Evolutionary conservation across 2,329 filamentous ascomycete species (phyloP), one percentile per base, ranked within the genome.

Genomic region (Sporothrix phasma): DNA sequence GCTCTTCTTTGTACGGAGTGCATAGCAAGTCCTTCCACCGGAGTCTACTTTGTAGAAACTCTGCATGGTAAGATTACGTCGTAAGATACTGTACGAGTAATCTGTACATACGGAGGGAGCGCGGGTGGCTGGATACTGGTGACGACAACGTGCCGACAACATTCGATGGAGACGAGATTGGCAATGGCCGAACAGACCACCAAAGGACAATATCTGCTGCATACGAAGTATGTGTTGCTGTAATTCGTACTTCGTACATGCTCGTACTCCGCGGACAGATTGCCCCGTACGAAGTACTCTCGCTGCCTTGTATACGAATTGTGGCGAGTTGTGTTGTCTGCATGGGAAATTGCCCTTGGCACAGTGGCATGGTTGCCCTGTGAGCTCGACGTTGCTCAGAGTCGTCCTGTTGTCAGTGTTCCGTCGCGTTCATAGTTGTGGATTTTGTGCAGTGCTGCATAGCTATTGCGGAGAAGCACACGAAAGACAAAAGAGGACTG

Each of bases 321-420:
- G 29, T 54, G 58, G 24, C 26, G 22, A 46, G 56, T 13, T 24
- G 41, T 29, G 54, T n/a, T 26, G 58, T 46, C 58, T 47, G 29
- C 58, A 37, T 39, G 58, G 58, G 58, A 51, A 62, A 62, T 62
- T 49, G 60, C 7, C 3, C 60, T 47, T 51, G 45, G 60, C 59
- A 61, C 7, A 11, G 7, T 15, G 41, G 17, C 41, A 2, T 34
- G 47, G 47, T 39, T 37, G 15, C 49, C 6, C 37, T 37, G 49
- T 7, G 41, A 19, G 10, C 51, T 54, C 3, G 6, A 31, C 17
- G n/a, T n/a, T n/a, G n/a, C n/a, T n/a, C n/a, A n/a, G n/a, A n/a
- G n/a, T n/a, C n/a, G n/a, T n/a, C n/a, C n/a, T n/a, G n/a, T n/a
- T n/a, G n/a, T 51, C 24, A 15, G 2, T 31, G 15, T 13, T 31